phyloP scores from a whole-genome alignment of 2,329 filamentous ascomycete species.

The Botrytis medusae region DNA sequence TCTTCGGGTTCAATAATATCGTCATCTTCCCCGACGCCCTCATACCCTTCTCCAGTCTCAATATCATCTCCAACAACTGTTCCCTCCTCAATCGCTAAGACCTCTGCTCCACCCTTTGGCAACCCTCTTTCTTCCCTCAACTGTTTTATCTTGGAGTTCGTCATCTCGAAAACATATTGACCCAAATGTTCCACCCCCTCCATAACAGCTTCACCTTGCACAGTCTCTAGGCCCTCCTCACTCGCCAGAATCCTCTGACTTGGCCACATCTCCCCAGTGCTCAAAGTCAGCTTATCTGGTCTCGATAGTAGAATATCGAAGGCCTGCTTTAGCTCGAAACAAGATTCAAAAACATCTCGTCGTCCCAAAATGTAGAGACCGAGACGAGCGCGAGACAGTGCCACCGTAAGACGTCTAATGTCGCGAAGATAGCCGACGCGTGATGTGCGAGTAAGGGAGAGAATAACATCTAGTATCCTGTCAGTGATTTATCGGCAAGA shows the following conservation, averaged over 20 bases:
- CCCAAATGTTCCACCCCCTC: slow-evolving; percentile 90
- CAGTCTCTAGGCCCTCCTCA: slow-evolving; percentile 46
- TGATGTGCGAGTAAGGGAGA: slow-evolving; percentile 87
- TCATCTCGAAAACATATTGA: slow-evolving; percentile 97
- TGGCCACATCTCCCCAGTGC: slow-evolving; percentile 85
- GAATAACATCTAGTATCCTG: slow-evolving; percentile 70
- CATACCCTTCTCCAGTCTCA: slow-evolving; percentile 1
- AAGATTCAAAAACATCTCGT: slow-evolving; percentile 82
- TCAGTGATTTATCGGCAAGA: slow-evolving; percentile 25
- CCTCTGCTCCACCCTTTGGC: slow-evolving; percentile 17
- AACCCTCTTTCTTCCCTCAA: slow-evolving; percentile 37
- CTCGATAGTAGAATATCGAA: slow-evolving; percentile 76
- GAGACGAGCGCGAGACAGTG: slow-evolving; percentile 85
- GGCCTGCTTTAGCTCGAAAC: slow-evolving; percentile 81
- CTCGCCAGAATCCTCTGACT: slow-evolving; percentile 53
- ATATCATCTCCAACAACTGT: background rate
- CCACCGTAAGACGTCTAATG: slow-evolving; percentile 89
- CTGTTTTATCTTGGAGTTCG: slow-evolving; percentile 49
- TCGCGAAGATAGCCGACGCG: slow-evolving; percentile 91
- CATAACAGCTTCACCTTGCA: slow-evolving; percentile 68
- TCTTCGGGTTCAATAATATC: background rate
- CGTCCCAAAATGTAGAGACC: slow-evolving; percentile 92
- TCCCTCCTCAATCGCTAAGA: background rate
- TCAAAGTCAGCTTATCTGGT: slow-evolving; percentile 78
- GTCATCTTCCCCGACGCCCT: background rate